phyloP scores from a whole-genome alignment of 2,329 filamentous ascomycete species.

The Remersonia thermophila region DNA sequence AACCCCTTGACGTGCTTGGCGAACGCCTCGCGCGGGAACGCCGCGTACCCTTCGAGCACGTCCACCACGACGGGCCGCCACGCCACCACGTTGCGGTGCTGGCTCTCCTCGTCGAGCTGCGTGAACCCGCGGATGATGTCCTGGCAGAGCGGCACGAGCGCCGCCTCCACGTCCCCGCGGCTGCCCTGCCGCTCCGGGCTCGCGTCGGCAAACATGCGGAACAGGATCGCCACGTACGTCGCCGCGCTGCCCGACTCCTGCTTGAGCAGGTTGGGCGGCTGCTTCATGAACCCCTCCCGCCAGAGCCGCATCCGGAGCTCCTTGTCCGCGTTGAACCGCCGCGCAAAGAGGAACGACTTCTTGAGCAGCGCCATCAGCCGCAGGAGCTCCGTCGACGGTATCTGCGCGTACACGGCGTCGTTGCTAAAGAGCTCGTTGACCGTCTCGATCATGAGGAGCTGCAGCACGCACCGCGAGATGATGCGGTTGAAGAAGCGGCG shows the following conservation, averaged over 20 bases:
- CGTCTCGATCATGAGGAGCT: slow-evolving; percentile 98
- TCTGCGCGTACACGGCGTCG: slow-evolving; percentile 84
- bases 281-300: slow-evolving; percentile 99
- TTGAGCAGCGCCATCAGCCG: slow-evolving; percentile 90
- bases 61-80: slow-evolving; percentile 97
- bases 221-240: slow-evolving; percentile 90
- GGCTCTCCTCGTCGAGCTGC: slow-evolving; percentile 82
- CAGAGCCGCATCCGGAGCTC: slow-evolving; percentile 88
- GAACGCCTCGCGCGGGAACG: slow-evolving; percentile 72
- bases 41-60: slow-evolving; percentile 83
- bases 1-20: slow-evolving; percentile 68
- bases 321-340: slow-evolving; percentile 95
- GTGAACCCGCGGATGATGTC: slow-evolving; percentile 86
- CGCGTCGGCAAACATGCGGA: slow-evolving; percentile 93
- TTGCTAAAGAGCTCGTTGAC: slow-evolving; percentile 98
- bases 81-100: slow-evolving; percentile 91
- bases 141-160: slow-evolving; percentile 84
- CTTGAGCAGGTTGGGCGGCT: slow-evolving; percentile 93
- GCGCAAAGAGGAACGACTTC: slow-evolving; percentile 91
- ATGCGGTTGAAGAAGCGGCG: slow-evolving; percentile 98
- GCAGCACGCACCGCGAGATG: slow-evolving; percentile 94
- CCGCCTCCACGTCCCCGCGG: slow-evolving; percentile 74
- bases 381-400: slow-evolving; percentile 79
- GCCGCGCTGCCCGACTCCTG: slow-evolving; percentile 88
- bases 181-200: slow-evolving; percentile 69